Conservation (phyloP, 2,329 filamentous ascomycete genomes). For the Ophiocordyceps polyrhachis-furcata region DNA sequence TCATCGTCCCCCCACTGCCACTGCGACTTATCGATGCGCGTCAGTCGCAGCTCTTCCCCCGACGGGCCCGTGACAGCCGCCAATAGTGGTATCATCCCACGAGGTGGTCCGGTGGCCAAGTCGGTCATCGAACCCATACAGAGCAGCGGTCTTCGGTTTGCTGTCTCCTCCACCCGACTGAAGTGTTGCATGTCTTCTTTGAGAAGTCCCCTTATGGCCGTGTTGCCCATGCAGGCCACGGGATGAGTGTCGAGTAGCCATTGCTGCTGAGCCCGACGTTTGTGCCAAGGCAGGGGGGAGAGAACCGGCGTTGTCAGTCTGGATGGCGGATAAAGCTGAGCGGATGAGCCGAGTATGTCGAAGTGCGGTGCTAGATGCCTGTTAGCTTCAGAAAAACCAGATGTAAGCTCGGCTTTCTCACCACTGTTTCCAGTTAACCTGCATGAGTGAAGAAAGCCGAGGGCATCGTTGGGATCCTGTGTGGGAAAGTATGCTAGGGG, state of each 20-base stretch:
- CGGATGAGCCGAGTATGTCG: slow-evolving; percentile 12
- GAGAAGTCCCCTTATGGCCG: slow-evolving; percentile 13
- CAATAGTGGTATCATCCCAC: slow-evolving; percentile 16
- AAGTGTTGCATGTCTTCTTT: slow-evolving; percentile 17
- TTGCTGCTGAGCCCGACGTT: slow-evolving; percentile 19
- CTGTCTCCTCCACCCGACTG: slow-evolving; percentile 9
- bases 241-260: slow-evolving; percentile 34
- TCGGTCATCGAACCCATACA: slow-evolving; percentile 36
- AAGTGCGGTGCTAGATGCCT: slow-evolving; percentile 12
- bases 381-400: not conserved
- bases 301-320: slow-evolving; percentile 7
- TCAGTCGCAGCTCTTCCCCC: slow-evolving; percentile 38
- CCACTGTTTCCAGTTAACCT: slow-evolving; percentile 11
- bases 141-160: slow-evolving; percentile 20
- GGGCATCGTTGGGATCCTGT: slow-evolving; percentile 6
- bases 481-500: slow-evolving; percentile 14
- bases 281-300: slow-evolving; percentile 11
- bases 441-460: slow-evolving; percentile 13
- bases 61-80: slow-evolving; percentile 35
- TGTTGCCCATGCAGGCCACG: slow-evolving; percentile 24
- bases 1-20: slow-evolving; percentile 34
- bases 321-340: slow-evolving; percentile 16
- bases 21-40: slow-evolving; percentile 27
- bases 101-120: slow-evolving; percentile 10
- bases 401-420: not conserved